Percentiles rank a stretch among this genome's conserved stretches.
Conservation (phyloP, 2,329 filamentous ascomycete species). For the Furcasterigmium furcatum region DNA sequence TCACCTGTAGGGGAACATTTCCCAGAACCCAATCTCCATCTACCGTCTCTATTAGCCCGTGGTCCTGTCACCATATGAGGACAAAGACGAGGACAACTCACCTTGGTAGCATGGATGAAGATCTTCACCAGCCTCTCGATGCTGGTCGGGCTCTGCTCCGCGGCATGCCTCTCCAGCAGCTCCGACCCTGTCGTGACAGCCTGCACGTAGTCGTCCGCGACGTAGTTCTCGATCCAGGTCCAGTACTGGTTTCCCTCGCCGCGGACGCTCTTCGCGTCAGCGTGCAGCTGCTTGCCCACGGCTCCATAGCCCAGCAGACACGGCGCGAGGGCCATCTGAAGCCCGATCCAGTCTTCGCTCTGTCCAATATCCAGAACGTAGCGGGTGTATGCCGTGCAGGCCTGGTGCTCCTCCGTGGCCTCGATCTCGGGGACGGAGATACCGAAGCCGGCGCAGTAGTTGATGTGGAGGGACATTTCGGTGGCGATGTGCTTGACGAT, state of each 20-base stretch:
- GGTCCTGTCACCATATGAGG: too few species aligned
- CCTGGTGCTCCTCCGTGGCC: conserved; percentile 69
- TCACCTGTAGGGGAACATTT: conserved; percentile 41
- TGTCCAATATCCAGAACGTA: conserved; percentile 88
- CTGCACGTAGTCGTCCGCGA: conserved; percentile 72
- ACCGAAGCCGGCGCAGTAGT: conserved; percentile 80
- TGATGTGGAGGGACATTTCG: conserved; percentile 78
- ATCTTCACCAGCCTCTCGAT: conserved; percentile 82
- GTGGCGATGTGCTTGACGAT: conserved; percentile 75
- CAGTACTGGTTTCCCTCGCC: conserved; percentile 70
- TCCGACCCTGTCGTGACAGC: conserved; percentile 72
- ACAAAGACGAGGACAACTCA: conserved; percentile 32
- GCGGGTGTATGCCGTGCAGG: conserved; percentile 78
- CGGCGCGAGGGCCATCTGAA: conserved; percentile 81
- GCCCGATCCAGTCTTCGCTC: conserved; percentile 81
- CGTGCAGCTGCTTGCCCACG: conserved; percentile 69
- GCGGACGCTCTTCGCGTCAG: conserved; percentile 56
- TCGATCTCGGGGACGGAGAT: conserved; percentile 72
- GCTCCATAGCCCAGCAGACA: conserved; percentile 87
- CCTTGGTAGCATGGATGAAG: conserved; percentile 84
- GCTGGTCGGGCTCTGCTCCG: conserved; percentile 67
- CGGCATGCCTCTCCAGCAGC: conserved; percentile 71
- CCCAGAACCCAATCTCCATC: conserved; percentile 55
- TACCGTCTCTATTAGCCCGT: too few species aligned
- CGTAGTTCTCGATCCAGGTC: conserved; percentile 89